Conservation (phyloP, 192 early-diverging fungal species). For the Kappamyces sp. region DNA sequence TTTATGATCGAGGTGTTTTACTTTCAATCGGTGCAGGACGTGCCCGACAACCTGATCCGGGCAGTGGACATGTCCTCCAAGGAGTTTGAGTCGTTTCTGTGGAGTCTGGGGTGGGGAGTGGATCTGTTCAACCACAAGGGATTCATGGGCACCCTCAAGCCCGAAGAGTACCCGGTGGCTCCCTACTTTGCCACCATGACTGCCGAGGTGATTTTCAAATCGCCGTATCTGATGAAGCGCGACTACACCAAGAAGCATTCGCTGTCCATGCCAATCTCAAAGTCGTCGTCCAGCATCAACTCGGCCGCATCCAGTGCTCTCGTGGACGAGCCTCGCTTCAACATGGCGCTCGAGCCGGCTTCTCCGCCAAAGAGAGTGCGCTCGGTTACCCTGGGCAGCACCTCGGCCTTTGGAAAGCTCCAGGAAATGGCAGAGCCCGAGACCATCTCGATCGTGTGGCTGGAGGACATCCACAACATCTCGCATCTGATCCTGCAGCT, state of each 20-base stretch:
- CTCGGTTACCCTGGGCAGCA: background rate
- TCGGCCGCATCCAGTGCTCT: background rate
- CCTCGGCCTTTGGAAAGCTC: background rate
- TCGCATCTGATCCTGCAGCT: background rate
- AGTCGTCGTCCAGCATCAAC: constrained; percentile 11
- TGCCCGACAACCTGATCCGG: constrained; percentile 47
- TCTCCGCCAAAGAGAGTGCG: background rate
- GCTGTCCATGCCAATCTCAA: constrained; percentile 26
- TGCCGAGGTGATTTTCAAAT: constrained; percentile 65
- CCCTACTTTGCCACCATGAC: constrained; percentile 66
- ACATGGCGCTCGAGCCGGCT: background rate
- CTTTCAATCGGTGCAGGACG: constrained; percentile 46
- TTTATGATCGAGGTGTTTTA: constrained; percentile 60
- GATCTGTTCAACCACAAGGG: constrained; percentile 54
- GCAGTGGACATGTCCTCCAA: constrained; percentile 31
- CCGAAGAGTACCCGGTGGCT: constrained; percentile 47
- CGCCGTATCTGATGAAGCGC: constrained; percentile 43
- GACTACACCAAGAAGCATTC: background rate
- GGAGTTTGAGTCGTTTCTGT: constrained; percentile 65
- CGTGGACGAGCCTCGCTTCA: background rate
- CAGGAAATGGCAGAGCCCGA: constrained; percentile 43
- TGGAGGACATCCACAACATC: constrained; percentile 54
- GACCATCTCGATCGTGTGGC: constrained; percentile 65
- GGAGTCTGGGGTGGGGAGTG: constrained; percentile 28
- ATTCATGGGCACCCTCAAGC: constrained; percentile 53